Evolutionary conservation across 345 rosid genomes (phyloP).

Genomic region (Kernera saxatilis): DNA sequence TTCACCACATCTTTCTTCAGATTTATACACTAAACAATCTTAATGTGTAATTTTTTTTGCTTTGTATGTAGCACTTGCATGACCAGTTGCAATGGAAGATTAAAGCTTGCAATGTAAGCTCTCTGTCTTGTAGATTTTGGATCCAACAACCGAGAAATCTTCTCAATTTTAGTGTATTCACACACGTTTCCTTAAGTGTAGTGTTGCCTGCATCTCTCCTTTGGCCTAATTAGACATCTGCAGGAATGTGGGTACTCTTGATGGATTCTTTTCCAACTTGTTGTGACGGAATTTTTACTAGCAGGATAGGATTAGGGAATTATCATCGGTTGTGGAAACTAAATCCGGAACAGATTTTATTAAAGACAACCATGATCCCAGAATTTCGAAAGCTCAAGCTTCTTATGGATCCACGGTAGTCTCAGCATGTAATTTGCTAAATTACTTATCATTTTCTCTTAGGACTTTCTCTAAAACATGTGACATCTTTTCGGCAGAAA

Average conservation of each 20-base stretch:
- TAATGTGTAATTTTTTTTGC: constrained; percentile 2
- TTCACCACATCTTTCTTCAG: constrained; percentile 2
- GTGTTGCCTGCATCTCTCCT: constrained; percentile 4
- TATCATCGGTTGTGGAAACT: constrained; percentile 36
- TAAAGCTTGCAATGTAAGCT: constrained; percentile 72
- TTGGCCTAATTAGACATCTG: not conserved
- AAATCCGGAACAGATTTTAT: constrained; percentile 31
- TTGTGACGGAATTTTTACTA: constrained; percentile 9
- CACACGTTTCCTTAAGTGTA: not conserved
- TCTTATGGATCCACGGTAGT: constrained; percentile 39
- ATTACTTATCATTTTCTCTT: constrained; percentile 19
- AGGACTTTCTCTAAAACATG: not conserved
- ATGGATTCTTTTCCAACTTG: not conserved
- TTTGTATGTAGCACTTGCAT: constrained; percentile 55
- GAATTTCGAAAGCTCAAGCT: constrained; percentile 26
- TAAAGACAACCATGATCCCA: constrained; percentile 33
- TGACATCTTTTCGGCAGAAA: not conserved
- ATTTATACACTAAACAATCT: not conserved
- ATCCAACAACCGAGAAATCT: not conserved
- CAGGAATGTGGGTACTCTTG: not conserved
- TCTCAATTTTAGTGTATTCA: not conserved
- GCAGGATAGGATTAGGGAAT: constrained; percentile 73
- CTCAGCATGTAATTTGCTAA: constrained; percentile 38
- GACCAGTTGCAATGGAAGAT: constrained; percentile 87
- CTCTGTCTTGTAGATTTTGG: constrained; percentile 11